Evolutionary conservation across 2,329 filamentous ascomycete species (phyloP).

Genomic region (Claviceps arundinis): DNA sequence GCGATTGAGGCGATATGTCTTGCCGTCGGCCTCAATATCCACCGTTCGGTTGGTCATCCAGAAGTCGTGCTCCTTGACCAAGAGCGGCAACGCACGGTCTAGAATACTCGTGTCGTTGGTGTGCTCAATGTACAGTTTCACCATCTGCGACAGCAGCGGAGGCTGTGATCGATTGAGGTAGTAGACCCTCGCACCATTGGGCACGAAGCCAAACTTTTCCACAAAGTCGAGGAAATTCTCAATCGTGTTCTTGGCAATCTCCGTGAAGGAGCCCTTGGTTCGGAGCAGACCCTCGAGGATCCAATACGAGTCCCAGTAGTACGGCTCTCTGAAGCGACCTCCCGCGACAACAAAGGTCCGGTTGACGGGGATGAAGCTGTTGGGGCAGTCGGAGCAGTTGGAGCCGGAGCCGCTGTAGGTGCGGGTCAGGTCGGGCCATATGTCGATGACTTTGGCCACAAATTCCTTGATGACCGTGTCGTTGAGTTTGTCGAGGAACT

Average conservation of each 20-base stretch:
- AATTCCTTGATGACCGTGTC: slow-evolving; percentile 48
- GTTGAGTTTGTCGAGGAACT: slow-evolving; percentile 43
- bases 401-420: slow-evolving; percentile 36
- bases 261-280: slow-evolving; percentile 48
- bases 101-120: slow-evolving; percentile 50
- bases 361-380: slow-evolving; percentile 53
- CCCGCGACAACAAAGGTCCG: slow-evolving; percentile 58
- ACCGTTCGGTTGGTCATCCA: slow-evolving; percentile 49
- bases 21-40: slow-evolving; percentile 29
- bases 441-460: slow-evolving; percentile 48
- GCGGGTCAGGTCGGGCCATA: slow-evolving; percentile 56
- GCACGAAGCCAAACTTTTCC: slow-evolving; percentile 50
- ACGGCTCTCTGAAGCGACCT: slow-evolving; percentile 57
- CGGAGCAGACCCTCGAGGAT: slow-evolving; percentile 52
- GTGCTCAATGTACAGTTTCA: slow-evolving; percentile 48
- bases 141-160: slow-evolving; percentile 52
- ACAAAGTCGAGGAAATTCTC: slow-evolving; percentile 58
- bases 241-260: slow-evolving; percentile 53
- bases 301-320: slow-evolving; percentile 62
- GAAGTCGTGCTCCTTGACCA: slow-evolving; percentile 51
- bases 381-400: slow-evolving; percentile 46
- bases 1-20: slow-evolving; percentile 41
- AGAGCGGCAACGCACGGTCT: slow-evolving; percentile 44
- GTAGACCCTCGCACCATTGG: slow-evolving; percentile 54
- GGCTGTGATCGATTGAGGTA: slow-evolving; percentile 58